These are phyloP conservation scores for Opeltia flavorubescens DNA, from an alignment of 495 filamentous ascomycete species.

Conservation along the genomic window DNA sequence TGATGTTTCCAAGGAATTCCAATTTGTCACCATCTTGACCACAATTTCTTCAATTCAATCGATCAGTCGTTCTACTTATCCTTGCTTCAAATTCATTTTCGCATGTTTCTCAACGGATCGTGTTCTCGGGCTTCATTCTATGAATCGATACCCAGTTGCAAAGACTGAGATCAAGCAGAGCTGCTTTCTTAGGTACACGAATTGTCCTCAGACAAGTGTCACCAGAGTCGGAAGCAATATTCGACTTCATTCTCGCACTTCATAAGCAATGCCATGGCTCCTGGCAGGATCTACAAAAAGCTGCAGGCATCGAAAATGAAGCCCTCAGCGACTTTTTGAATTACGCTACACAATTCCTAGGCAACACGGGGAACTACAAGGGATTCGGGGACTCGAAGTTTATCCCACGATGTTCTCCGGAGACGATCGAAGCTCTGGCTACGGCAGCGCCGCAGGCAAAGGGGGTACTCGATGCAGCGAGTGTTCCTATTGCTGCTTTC, in stretches of 20 bases:
- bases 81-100: neutral
- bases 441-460: conserved; percentile 44
- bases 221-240: conserved; percentile 80
- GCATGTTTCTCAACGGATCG: neutral
- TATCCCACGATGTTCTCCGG: conserved; percentile 59
- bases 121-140: neutral
- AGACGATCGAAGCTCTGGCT: conserved; percentile 57
- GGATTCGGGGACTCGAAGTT: conserved; percentile 93
- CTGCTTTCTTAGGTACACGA: conserved; percentile 70
- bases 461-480: conserved; percentile 48
- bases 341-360: conserved; percentile 79
- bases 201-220: conserved; percentile 81
- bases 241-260: conserved; percentile 75
- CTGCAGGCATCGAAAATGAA: conserved; percentile 54
- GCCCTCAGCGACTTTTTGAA: conserved; percentile 65
- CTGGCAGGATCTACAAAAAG: conserved; percentile 55
- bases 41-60: too few relatives aligned
- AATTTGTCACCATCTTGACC: neutral
- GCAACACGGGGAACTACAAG: conserved; percentile 92
- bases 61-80: neutral
- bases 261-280: conserved; percentile 61
- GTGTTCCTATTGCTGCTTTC: conserved; percentile 42
- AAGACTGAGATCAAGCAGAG: conserved; percentile 34
- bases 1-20: conserved; percentile 6
- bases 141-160: neutral